A percentile compares a stretch with the other conserved stretches of the same genome.
These are phyloP conservation scores for Huntiella decipiens DNA, from an alignment of 2,329 filamentous ascomycete genomes.

Conservation along the genomic window DNA sequence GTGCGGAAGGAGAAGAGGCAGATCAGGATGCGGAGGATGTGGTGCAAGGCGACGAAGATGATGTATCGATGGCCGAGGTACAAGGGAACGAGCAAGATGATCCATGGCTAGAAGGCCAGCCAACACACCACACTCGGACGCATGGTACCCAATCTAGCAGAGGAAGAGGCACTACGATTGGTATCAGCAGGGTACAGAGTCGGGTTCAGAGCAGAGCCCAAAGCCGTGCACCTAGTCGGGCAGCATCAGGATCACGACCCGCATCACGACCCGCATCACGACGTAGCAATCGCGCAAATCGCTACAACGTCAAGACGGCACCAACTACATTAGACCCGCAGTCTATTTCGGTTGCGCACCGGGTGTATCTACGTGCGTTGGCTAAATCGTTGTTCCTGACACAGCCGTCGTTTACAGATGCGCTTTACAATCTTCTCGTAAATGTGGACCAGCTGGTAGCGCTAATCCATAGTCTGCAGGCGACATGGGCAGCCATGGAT, in stretches of 20 bases:
- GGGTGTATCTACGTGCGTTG: slow-evolving; percentile 53
- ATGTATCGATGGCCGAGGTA: background rate
- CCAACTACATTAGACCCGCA: slow-evolving; percentile 52
- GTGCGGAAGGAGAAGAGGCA: background rate
- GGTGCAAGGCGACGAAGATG: background rate
- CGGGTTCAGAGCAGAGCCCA: background rate
- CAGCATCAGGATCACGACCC: slow-evolving; percentile 11
- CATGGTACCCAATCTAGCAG: background rate
- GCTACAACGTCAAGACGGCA: slow-evolving; percentile 6
- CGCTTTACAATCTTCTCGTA: slow-evolving; percentile 46
- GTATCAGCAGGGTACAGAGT: background rate
- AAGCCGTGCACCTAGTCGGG: background rate
- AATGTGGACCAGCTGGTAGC: slow-evolving; percentile 69
- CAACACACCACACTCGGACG: slow-evolving; percentile 12
- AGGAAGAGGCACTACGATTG: background rate
- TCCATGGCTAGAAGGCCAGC: slow-evolving; percentile 15
- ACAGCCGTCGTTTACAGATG: slow-evolving; percentile 40
- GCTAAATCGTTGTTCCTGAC: slow-evolving; percentile 47
- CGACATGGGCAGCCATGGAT: slow-evolving; percentile 59
- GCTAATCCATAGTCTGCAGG: slow-evolving; percentile 55
- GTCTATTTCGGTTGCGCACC: slow-evolving; percentile 61
- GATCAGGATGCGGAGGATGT: background rate
- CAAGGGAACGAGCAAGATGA: slow-evolving; percentile 14
- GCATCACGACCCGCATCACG: slow-evolving; percentile 47
- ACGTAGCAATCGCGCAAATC: background rate